Evolutionary conservation across 2,329 filamentous ascomycete genomes (phyloP).

Genomic region (Verticillium nonalfalfae): DNA sequence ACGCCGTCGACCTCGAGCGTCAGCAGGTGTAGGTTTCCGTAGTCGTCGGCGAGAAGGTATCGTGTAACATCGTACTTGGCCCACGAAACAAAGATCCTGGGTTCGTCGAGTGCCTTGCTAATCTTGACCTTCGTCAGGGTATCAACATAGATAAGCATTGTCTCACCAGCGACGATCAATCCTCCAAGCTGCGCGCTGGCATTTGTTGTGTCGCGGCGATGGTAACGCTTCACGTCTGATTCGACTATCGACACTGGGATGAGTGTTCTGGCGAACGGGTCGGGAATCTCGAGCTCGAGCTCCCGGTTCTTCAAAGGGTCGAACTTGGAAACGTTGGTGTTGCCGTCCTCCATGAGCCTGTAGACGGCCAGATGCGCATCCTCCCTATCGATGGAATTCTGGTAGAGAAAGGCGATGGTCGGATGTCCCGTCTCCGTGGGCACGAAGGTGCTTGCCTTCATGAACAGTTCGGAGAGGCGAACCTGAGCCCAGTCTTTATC

Average conservation of each 20-base stretch:
- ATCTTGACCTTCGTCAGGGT: conserved; percentile 64
- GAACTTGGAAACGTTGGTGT: conserved; percentile 46
- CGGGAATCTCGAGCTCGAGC: conserved; percentile 44
- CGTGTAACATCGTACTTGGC: conserved; percentile 72
- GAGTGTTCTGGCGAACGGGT: conserved; percentile 51
- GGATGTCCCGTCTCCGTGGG: conserved; percentile 53
- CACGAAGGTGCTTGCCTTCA: conserved; percentile 51
- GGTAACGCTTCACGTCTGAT: conserved; percentile 53
- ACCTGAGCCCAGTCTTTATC: conserved; percentile 44
- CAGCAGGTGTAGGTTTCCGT: conserved; percentile 78
- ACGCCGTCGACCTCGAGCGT: conserved; percentile 64
- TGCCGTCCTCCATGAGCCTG: conserved; percentile 53
- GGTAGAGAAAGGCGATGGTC: conserved; percentile 52
- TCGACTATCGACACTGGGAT: conserved; percentile 54
- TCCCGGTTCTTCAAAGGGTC: conserved; percentile 49
- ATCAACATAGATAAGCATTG: conserved; percentile 78
- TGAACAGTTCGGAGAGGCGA: conserved; percentile 52
- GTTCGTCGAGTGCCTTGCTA: conserved; percentile 59
- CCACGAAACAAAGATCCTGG: conserved; percentile 90
- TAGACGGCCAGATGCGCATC: conserved; percentile 54
- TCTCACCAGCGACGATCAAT: conserved; percentile 71
- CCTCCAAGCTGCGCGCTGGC: conserved; percentile 59
- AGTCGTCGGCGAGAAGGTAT: conserved; percentile 90
- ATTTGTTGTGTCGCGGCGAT: conserved; percentile 46
- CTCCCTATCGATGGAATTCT: conserved; percentile 42